These are phyloP conservation scores for Rhodomyrtus tomentosa DNA, from an alignment of 345 rosid species.

Conservation along the genomic window DNA sequence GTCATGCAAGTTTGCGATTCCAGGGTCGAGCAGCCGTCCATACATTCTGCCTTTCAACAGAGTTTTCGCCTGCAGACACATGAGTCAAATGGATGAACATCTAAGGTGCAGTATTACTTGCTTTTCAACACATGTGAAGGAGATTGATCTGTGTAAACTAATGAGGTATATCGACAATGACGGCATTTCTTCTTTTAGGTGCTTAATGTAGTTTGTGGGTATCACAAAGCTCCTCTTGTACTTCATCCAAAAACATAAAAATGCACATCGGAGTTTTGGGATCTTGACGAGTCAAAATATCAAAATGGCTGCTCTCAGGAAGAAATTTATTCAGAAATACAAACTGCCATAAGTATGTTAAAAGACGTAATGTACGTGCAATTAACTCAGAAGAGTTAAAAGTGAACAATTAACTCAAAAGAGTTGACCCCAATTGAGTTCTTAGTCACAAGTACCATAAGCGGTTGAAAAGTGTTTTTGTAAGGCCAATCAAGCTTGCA, in stretches of 20 bases:
- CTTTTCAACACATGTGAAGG: not conserved
- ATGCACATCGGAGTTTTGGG: not conserved
- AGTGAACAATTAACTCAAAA: not conserved
- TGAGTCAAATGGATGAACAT: not conserved
- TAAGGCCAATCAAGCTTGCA: not conserved
- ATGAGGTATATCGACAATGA: not conserved
- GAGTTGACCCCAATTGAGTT: not conserved
- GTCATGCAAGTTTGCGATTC: constrained; percentile 10
- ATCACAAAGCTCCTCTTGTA: not conserved
- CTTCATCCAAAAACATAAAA: not conserved
- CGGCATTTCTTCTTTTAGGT: not conserved
- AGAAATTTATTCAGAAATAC: not conserved
- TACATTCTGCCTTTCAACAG: constrained; percentile 16
- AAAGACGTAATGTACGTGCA: too few relatives aligned
- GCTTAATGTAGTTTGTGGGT: not conserved
- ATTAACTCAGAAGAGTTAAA: not conserved
- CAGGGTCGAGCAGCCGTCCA: constrained; percentile 10
- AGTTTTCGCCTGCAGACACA: constrained; percentile 18
- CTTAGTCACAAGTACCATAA: not conserved
- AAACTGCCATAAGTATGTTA: not conserved
- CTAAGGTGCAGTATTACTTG: not conserved
- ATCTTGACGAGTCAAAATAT: not conserved
- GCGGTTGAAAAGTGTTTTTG: not conserved
- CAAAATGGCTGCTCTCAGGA: too few relatives aligned
- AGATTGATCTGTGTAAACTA: not conserved